Evolutionary conservation across 805 yeast species (phyloP).

Genomic region (Brettanomyces naardenensis): DNA sequence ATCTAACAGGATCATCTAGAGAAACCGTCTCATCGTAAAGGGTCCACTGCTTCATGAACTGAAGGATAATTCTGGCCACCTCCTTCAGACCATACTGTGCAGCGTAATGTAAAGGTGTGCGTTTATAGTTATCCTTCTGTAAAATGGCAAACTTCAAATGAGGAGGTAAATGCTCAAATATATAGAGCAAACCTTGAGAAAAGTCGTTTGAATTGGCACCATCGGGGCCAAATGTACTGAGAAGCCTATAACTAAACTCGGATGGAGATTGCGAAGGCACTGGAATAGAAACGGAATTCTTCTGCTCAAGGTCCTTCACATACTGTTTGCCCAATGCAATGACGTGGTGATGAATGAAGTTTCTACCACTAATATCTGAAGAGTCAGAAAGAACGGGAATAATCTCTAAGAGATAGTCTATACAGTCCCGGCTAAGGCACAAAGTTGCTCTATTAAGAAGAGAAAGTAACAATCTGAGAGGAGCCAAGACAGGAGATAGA

Average conservation of each 20-base stretch:
- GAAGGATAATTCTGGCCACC: slow-evolving; percentile 50
- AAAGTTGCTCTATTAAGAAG: slow-evolving; percentile 60
- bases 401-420: slow-evolving; percentile 44
- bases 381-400: slow-evolving; percentile 52
- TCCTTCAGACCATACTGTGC: slow-evolving; percentile 76
- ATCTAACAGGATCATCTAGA: slow-evolving; percentile 45
- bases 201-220: slow-evolving; percentile 53
- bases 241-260: slow-evolving; percentile 36
- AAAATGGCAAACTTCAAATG: slow-evolving; percentile 47
- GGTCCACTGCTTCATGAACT: slow-evolving; percentile 50
- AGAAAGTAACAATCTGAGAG: slow-evolving; percentile 48
- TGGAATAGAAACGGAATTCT: slow-evolving; percentile 16
- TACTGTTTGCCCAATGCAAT: slow-evolving; percentile 68
- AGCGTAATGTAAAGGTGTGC: slow-evolving; percentile 88
- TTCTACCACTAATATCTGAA: slow-evolving; percentile 72
- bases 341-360: slow-evolving; percentile 78
- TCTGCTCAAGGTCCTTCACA: slow-evolving; percentile 22
- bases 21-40: slow-evolving; percentile 41
- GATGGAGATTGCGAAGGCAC: slow-evolving; percentile 36
- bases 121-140: slow-evolving; percentile 63
- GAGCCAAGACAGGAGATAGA: slow-evolving; percentile 41
- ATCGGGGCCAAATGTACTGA: slow-evolving; percentile 53
- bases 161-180: slow-evolving; percentile 49
- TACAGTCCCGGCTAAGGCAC: slow-evolving; percentile 45
- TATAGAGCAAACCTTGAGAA: slow-evolving; percentile 49